Conservation (phyloP, 2,329 filamentous ascomycete species). For the Sphaerostilbella broomeana region DNA sequence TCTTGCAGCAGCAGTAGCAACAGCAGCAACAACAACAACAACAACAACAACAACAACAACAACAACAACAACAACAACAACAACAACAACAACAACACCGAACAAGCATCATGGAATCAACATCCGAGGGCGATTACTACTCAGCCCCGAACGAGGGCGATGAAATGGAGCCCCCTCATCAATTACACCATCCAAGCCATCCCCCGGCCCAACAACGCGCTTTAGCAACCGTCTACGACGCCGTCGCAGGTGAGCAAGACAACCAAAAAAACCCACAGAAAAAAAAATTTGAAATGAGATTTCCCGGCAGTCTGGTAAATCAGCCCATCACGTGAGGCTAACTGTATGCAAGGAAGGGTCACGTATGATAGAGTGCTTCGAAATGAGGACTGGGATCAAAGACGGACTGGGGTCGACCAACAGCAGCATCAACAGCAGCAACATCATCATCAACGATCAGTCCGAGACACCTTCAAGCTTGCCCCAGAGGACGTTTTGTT, state of each 20-base stretch:
- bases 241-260: constrained; percentile 59
- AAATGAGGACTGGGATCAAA: constrained; percentile 13
- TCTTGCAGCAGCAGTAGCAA: too few species aligned
- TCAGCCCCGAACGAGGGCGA: neutral
- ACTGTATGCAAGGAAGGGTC: constrained; percentile 26
- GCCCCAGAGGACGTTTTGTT: constrained; percentile 68
- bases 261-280: too few species aligned
- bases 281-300: constrained; percentile 6
- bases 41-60: too few species aligned
- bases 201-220: constrained; percentile 22
- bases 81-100: too few species aligned
- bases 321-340: constrained; percentile 18
- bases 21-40: too few species aligned
- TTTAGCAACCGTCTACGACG: constrained; percentile 60
- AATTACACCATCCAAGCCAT: too few species aligned
- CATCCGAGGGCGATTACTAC: neutral
- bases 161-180: neutral
- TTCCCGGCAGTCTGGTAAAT: constrained; percentile 8
- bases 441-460: constrained; percentile 12
- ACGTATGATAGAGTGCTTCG: constrained; percentile 19
- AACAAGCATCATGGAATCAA: neutral
- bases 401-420: constrained; percentile 4
- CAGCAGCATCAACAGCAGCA: too few species aligned
- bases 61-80: too few species aligned
- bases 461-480: constrained; percentile 26